These are phyloP conservation scores for Triglochin maritima DNA, from an alignment of 106 monocot genomes.

Conservation along the genomic window DNA sequence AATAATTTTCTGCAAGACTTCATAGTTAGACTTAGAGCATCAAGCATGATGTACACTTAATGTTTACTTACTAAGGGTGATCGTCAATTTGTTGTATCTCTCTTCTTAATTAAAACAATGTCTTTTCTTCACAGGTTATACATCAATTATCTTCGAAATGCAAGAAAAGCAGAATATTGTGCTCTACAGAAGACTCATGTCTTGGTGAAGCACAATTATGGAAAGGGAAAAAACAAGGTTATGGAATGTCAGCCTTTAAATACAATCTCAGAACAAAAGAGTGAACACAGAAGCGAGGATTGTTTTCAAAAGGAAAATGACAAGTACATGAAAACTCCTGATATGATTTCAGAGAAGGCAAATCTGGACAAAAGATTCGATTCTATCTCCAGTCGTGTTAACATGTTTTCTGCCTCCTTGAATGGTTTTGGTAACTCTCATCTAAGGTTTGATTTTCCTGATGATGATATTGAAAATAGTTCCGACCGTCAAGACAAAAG, in stretches of 20 bases:
- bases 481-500: slow-evolving; percentile 2
- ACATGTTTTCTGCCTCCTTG: slow-evolving; percentile 45
- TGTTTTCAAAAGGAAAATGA: not conserved
- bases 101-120: not conserved
- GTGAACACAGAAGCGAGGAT: slow-evolving; percentile 43
- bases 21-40: too few relatives aligned
- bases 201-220: not conserved
- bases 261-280: slow-evolving; percentile 28
- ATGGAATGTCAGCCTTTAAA: slow-evolving; percentile 6
- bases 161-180: slow-evolving; percentile 37
- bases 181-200: slow-evolving; percentile 14
- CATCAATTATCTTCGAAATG: slow-evolving; percentile 35
- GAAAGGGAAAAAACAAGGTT: slow-evolving; percentile 3
- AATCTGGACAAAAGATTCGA: slow-evolving; percentile 44
- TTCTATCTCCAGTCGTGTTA: slow-evolving; percentile 41
- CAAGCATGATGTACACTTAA: too few relatives aligned
- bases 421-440: slow-evolving; percentile 41
- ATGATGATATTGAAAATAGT: slow-evolving; percentile 13
- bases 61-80: too few relatives aligned
- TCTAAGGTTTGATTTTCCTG: slow-evolving; percentile 41
- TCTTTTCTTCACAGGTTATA: slow-evolving; percentile 28
- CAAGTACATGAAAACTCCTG: not conserved
- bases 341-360: slow-evolving; percentile 30
- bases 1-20: too few relatives aligned
- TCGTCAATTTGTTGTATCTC: not conserved